A percentile compares a stretch with the other conserved stretches of the same genome.
These are phyloP conservation scores for Mucor racemosus DNA, from an alignment of 371 early-diverging fungal genomes.

Conservation along the genomic window DNA sequence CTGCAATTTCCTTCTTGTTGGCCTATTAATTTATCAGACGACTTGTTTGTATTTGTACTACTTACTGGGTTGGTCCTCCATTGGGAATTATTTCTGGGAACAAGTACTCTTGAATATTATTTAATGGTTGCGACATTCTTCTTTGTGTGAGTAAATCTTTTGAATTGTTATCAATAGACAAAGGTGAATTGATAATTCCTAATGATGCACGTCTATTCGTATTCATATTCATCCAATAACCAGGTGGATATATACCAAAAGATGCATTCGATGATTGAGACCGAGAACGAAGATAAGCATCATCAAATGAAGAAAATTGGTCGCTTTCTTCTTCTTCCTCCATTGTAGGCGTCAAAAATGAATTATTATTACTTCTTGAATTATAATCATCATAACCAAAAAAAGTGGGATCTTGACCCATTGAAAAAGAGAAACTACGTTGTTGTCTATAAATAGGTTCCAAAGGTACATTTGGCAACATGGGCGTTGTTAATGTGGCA, in stretches of 20 bases:
- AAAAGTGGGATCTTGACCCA: slow-evolving; percentile 51
- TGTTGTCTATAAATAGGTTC: slow-evolving; percentile 54
- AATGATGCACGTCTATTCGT: slow-evolving; percentile 22
- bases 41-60: slow-evolving; percentile 16
- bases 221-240: background rate
- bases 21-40: slow-evolving; percentile 6
- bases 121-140: slow-evolving; percentile 22
- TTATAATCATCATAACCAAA: slow-evolving; percentile 49
- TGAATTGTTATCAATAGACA: background rate
- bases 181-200: slow-evolving; percentile 12
- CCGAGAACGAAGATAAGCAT: slow-evolving; percentile 33
- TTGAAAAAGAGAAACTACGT: slow-evolving; percentile 54
- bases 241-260: slow-evolving; percentile 29
- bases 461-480: slow-evolving; percentile 46
- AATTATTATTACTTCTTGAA: slow-evolving; percentile 15
- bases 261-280: slow-evolving; percentile 50
- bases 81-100: slow-evolving; percentile 26
- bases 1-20: slow-evolving; percentile 13
- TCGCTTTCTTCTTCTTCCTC: slow-evolving; percentile 39
- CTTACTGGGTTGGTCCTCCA: slow-evolving; percentile 20
- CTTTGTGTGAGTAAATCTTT: slow-evolving; percentile 24
- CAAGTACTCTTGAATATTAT: slow-evolving; percentile 15
- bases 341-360: slow-evolving; percentile 38
- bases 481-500: slow-evolving; percentile 39
- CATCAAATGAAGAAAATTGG: slow-evolving; percentile 13